Evolutionary conservation across 2,329 filamentous ascomycete species (phyloP).

Genomic region (Botrytis tulipae): DNA sequence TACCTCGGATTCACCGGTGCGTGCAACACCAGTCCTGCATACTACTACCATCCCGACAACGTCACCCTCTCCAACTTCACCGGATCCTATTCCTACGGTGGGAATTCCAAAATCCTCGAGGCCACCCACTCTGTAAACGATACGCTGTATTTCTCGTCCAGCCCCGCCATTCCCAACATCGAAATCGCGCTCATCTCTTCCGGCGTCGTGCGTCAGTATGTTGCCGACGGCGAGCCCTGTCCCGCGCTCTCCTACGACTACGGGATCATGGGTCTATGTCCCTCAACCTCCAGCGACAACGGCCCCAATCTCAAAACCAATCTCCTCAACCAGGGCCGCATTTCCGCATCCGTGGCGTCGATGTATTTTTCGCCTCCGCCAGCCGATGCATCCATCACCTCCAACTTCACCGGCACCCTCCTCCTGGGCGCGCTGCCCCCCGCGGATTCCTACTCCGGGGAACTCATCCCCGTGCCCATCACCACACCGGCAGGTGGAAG

Average conservation of each 20-base stretch:
- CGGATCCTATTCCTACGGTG: neutral
- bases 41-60: neutral
- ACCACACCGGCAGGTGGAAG: neutral
- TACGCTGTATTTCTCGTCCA: neutral
- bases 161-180: neutral
- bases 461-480: neutral
- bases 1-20: constrained; percentile 8
- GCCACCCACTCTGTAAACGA: neutral
- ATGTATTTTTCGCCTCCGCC: neutral
- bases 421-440: neutral
- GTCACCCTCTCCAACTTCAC: neutral
- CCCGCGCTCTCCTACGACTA: neutral
- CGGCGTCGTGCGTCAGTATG: neutral
- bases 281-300: neutral
- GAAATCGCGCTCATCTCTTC: constrained; percentile 3
- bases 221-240: neutral
- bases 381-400: neutral
- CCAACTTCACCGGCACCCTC: neutral
- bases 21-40: neutral
- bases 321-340: neutral
- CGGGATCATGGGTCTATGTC: neutral
- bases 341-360: neutral
- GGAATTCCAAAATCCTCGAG: constrained; percentile 8
- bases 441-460: neutral
- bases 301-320: constrained; percentile 7